These are phyloP conservation scores for Capsicum pubescens DNA, from an alignment of 257 asterid species.

Conservation along the genomic window DNA sequence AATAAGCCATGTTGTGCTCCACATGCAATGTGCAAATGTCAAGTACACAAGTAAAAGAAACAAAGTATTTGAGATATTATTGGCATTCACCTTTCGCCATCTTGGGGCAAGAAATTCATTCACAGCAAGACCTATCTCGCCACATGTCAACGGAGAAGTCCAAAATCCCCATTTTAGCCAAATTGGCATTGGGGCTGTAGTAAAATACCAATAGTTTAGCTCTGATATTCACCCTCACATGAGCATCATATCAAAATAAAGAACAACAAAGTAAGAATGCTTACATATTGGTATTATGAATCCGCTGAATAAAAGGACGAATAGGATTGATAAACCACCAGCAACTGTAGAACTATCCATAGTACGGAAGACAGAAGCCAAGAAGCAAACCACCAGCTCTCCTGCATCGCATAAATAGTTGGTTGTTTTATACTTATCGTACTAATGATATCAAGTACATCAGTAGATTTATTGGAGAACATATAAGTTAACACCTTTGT, in stretches of 20 bases:
- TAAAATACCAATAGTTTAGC: conserved; percentile 10
- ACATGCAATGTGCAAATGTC: neutral
- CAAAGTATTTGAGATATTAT: conserved; percentile 25
- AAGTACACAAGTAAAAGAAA: neutral
- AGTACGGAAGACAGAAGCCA: conserved; percentile 59
- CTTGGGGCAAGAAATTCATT: conserved; percentile 74
- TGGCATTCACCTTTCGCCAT: conserved; percentile 62
- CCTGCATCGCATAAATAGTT: conserved; percentile 38
- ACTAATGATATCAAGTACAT: conserved; percentile 8
- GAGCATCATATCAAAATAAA: conserved; percentile 17
- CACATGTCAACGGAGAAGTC: conserved; percentile 72
- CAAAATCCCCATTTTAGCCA: conserved; percentile 80
- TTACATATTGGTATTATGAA: conserved; percentile 66
- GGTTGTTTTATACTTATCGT: neutral
- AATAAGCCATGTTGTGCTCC: neutral
- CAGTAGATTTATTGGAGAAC: neutral
- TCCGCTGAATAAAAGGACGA: conserved; percentile 58
- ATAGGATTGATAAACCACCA: conserved; percentile 48
- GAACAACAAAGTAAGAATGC: conserved; percentile 28
- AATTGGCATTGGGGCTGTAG: conserved; percentile 73
- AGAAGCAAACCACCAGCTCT: conserved; percentile 66
- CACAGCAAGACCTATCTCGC: conserved; percentile 66
- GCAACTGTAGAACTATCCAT: conserved; percentile 54
- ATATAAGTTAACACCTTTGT: neutral
- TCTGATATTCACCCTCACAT: neutral